Evolutionary conservation across 2,329 filamentous ascomycete genomes (phyloP).

Genomic region (Pyrenophora seminiperda): DNA sequence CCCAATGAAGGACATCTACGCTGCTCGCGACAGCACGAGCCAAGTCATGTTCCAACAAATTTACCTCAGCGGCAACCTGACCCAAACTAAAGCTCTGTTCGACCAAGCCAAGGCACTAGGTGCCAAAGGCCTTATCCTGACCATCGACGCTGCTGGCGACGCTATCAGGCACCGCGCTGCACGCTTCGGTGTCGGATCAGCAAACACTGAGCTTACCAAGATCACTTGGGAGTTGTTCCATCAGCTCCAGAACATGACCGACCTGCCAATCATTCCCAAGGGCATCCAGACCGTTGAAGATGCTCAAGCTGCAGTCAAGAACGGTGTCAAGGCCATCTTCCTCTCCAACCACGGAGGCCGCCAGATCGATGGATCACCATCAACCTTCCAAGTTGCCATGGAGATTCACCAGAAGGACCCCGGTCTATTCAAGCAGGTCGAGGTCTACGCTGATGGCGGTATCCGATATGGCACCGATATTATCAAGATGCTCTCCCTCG

Average conservation of each 20-base stretch:
- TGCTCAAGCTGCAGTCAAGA: conserved; percentile 43
- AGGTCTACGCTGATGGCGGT: conserved; percentile 50
- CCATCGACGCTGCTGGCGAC: conserved; percentile 49
- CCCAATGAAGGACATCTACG: conserved; percentile 25
- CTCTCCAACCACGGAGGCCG: conserved; percentile 52
- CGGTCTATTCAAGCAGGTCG: conserved; percentile 47
- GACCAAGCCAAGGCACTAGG: conserved; percentile 39
- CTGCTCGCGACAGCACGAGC: conserved; percentile 10
- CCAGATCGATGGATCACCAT: conserved; percentile 59
- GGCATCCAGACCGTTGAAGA: conserved; percentile 50
- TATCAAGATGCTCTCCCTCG: conserved; percentile 47
- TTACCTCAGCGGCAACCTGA: conserved; percentile 44
- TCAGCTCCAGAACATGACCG: conserved; percentile 45
- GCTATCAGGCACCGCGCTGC: conserved; percentile 46
- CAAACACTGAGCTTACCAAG: conserved; percentile 37
- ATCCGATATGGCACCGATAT: conserved; percentile 49
- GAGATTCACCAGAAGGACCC: conserved; percentile 68
- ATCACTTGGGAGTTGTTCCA: conserved; percentile 46
- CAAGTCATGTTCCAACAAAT: conserved; percentile 51
- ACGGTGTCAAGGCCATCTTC: conserved; percentile 48
- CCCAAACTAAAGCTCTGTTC: conserved; percentile 40
- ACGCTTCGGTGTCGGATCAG: conserved; percentile 40
- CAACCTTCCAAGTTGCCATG: conserved; percentile 74
- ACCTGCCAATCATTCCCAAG: conserved; percentile 48
- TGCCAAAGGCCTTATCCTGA: conserved; percentile 50